Base-by-base conservation (phyloP, 108 stramenopile species). In the Skeletonema potamos region DNA sequence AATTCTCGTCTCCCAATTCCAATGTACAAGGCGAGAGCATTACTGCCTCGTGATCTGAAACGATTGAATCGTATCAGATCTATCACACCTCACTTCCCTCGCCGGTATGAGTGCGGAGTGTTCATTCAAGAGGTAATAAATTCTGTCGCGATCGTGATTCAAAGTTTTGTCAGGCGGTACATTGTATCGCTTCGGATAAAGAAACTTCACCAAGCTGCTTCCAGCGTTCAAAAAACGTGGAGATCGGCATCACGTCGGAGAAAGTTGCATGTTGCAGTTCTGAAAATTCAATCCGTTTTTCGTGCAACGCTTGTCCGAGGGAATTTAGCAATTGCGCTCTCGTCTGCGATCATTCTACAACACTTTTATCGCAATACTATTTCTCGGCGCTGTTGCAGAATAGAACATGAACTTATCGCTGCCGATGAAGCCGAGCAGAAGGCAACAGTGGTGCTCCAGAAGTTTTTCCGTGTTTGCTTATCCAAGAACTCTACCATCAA, bases 51-150 rank as follows among this genome's bases (percentile, higher is more conserved):
- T 26, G 68, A 81, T 54, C 34, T 37, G 27, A 44, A 54, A 29
- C 15, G 66, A 54, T 65, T 69, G 43, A 70, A 73, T 17, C 61
- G 79, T 2, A 66, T 81, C 43, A 68, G 57, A n/a, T 66, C 68
- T 18, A 73, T 81, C 28, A 51, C 72, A 30, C 79, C 66, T 2
- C 56, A 70, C 17, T 63, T 81, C 5, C 79, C 79, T 15, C 62
- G 68, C 28, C 22, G 54, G 22, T 67, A 76, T 39, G 72, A 81
- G 29, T 68, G 72, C 51, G 79, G 79, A 18, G 48, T 81, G 10
- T 81, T 81, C 43, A 32, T 81, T 36, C 70, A 81, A 61, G 54
- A 67, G 61, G 61, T 81, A 20, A 26, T 81, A 57, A 73, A 81
- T 46, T 73, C 79, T 11, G 79, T 81, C 34, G 62, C 72, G 20